Conservation (phyloP, 768 basidiomycete genomes). For the Suillus occidentalis region DNA sequence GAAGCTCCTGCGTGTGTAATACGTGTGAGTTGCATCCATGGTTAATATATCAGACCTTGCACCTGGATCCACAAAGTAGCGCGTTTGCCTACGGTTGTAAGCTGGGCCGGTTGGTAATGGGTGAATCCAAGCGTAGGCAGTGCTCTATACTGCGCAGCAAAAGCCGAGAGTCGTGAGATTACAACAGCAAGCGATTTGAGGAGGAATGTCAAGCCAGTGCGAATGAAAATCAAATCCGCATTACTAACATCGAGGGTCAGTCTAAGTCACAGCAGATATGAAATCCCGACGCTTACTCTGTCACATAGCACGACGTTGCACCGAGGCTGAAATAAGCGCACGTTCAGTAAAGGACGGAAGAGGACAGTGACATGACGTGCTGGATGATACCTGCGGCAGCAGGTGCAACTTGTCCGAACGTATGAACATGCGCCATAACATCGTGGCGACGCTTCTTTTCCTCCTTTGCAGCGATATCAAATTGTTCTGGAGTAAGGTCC, state of each 20-base stretch:
- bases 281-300: conserved; percentile 68
- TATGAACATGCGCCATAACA: conserved; percentile 99
- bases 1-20: conserved; percentile 59
- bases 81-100: conserved; percentile 97
- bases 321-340: conserved; percentile 59
- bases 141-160: conserved; percentile 82
- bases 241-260: conserved; percentile 55
- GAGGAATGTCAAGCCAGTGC: conserved; percentile 80
- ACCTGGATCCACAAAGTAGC: conserved; percentile 97
- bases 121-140: conserved; percentile 97
- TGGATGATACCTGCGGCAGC: conserved; percentile 96
- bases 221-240: conserved; percentile 96
- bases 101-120: conserved; percentile 97
- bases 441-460: conserved; percentile 98
- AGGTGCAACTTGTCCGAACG: conserved; percentile 91
- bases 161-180: conserved; percentile 83
- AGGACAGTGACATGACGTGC: conserved; percentile 41
- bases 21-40: not conserved
- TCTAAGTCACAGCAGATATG: not conserved
- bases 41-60: not conserved
- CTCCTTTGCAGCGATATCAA: conserved; percentile 87
- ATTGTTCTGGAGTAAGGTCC: conserved; percentile 86
- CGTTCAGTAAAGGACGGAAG: conserved; percentile 14
- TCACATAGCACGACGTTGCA: conserved; percentile 98
- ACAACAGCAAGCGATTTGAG: conserved; percentile 86